Percentiles rank a stretch among this genome's conserved stretches.
These are phyloP conservation scores for Pythium folliculosum DNA, from an alignment of 352 stramenopile genomes.

Conservation along the genomic window DNA sequence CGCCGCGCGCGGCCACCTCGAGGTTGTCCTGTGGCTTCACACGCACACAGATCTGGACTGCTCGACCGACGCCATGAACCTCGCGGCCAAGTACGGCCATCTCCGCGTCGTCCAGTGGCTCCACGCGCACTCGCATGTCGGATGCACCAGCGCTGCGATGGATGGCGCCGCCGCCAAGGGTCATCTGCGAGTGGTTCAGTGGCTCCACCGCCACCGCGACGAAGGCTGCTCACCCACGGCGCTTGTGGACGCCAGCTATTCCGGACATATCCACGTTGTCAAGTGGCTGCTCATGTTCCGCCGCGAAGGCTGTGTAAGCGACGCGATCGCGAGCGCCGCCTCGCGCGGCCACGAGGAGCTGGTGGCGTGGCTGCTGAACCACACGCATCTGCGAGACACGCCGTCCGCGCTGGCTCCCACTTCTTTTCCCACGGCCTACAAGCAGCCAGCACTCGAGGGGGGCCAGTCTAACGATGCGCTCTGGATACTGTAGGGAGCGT, in stretches of 20 bases:
- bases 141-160: conserved; percentile 33
- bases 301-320: conserved; percentile 29
- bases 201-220: conserved; percentile 33
- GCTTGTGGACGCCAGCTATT: conserved; percentile 41
- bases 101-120: conserved; percentile 35
- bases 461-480: not conserved
- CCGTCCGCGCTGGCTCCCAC: not conserved
- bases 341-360: conserved; percentile 18
- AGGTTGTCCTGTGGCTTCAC: conserved; percentile 22
- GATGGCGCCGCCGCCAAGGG: conserved; percentile 32
- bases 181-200: conserved; percentile 35
- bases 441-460: not conserved
- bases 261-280: conserved; percentile 40
- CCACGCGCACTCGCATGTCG: conserved; percentile 23
- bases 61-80: conserved; percentile 36
- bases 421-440: not conserved
- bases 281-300: conserved; percentile 49
- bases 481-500: not conserved
- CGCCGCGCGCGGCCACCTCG: conserved; percentile 13
- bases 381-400: conserved; percentile 18
- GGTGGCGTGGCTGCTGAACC: conserved; percentile 21
- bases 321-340: conserved; percentile 30
- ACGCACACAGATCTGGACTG: conserved; percentile 23
- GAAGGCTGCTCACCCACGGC: conserved; percentile 51
- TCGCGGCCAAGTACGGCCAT: conserved; percentile 34